These are phyloP conservation scores for Leishmania martiniquensis DNA, from an alignment of 208 protist genomes.

Conservation along the genomic window DNA sequence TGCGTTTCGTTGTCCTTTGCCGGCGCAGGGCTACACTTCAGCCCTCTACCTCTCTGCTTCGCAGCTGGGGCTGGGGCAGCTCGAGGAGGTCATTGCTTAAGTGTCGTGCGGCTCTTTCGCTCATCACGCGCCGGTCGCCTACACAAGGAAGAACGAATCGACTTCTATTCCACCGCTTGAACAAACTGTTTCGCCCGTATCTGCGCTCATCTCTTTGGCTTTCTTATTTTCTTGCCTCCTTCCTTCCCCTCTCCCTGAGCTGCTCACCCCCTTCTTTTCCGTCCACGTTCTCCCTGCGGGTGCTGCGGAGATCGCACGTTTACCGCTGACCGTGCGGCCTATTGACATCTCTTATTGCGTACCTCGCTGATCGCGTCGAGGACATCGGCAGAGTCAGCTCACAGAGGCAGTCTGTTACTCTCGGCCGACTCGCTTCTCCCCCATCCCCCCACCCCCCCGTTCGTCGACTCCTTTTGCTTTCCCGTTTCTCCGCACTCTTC, in stretches of 20 bases:
- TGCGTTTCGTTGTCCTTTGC: not conserved
- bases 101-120: not conserved
- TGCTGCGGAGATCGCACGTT: no score
- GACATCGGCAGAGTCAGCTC: no score
- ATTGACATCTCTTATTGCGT: no score
- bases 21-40: not conserved
- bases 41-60: not conserved
- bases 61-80: not conserved
- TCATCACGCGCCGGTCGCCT: not conserved
- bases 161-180: not conserved
- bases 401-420: no score
- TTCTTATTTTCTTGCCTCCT: not conserved
- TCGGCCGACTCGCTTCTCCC: no score
- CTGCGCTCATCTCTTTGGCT: not conserved
- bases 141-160: not conserved
- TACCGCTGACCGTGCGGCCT: no score
- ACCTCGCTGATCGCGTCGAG: no score
- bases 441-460: no score
- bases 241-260: not conserved
- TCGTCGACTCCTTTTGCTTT: no score
- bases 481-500: no score
- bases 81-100: not conserved
- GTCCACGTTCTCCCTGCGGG: no score
- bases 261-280: not conserved
- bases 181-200: not conserved